Evolutionary conservation across 2,329 filamentous ascomycete species (phyloP).

Genomic region (Simplicillium aogashimaense): DNA sequence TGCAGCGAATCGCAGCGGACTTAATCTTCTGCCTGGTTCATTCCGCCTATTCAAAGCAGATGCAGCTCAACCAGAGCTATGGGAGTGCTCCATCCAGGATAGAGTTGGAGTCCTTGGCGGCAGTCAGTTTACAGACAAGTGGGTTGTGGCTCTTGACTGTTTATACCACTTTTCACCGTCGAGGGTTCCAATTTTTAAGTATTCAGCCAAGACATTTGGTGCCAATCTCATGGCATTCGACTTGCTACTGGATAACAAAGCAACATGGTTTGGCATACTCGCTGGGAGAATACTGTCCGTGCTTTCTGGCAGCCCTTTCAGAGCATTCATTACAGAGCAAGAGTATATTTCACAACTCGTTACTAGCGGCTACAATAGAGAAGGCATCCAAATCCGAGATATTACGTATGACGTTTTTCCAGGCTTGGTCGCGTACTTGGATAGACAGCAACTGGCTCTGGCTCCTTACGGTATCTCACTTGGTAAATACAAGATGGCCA

Average conservation of each 20-base stretch:
- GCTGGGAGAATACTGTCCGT: no score
- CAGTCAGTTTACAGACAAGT: slow-evolving; percentile 21
- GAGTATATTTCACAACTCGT: slow-evolving; percentile 35
- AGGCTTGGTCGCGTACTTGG: slow-evolving; percentile 34
- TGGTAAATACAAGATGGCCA: slow-evolving; percentile 24
- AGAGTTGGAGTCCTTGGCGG: slow-evolving; percentile 17
- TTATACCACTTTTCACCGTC: slow-evolving; percentile 48
- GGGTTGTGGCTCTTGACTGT: slow-evolving; percentile 46
- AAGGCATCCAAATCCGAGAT: slow-evolving; percentile 33
- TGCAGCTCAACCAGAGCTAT: slow-evolving; percentile 34
- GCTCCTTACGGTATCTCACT: slow-evolving; percentile 24
- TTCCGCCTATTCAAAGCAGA: slow-evolving; percentile 36
- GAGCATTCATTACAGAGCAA: slow-evolving; percentile 34
- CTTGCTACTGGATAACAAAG: slow-evolving; percentile 28
- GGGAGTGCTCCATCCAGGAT: slow-evolving; percentile 18
- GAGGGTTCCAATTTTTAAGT: slow-evolving; percentile 31
- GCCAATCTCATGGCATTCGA: slow-evolving; percentile 48
- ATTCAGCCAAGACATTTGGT: slow-evolving; percentile 25
- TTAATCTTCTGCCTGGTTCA: slow-evolving; percentile 7
- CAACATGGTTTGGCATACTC: slow-evolving; percentile 10
- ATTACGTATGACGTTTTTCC: slow-evolving; percentile 42
- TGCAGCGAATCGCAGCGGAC: not conserved
- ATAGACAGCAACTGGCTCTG: slow-evolving; percentile 20
- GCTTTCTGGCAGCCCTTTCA: slow-evolving; percentile 29
- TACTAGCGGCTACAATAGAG: slow-evolving; percentile 33